These are phyloP conservation scores for Mucor indicus DNA, from an alignment of 371 early-diverging fungal species.

Conservation along the genomic window DNA sequence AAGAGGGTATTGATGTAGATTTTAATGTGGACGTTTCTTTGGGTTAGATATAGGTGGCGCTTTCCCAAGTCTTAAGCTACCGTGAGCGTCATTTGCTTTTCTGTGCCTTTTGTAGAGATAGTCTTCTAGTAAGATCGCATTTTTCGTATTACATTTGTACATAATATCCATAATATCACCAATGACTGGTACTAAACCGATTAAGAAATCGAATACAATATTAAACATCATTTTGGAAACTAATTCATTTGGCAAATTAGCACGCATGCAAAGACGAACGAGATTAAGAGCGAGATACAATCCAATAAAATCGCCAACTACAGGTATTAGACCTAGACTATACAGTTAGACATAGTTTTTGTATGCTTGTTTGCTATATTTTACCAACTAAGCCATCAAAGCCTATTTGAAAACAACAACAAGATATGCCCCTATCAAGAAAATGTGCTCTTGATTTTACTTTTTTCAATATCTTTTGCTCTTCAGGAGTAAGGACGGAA, in stretches of 20 bases:
- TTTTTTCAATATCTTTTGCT: slow-evolving; percentile 25
- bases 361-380: no score
- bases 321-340: slow-evolving; percentile 52
- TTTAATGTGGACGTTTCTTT: no score
- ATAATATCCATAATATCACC: slow-evolving; percentile 49
- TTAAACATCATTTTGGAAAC: slow-evolving; percentile 44
- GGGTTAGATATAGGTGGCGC: no score
- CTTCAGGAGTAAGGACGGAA: slow-evolving; percentile 26
- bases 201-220: slow-evolving; percentile 41
- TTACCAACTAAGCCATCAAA: slow-evolving; percentile 53
- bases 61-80: no score
- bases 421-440: slow-evolving; percentile 38
- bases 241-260: slow-evolving; percentile 36
- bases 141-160: slow-evolving; percentile 50
- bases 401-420: slow-evolving; percentile 48
- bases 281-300: slow-evolving; percentile 34
- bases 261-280: slow-evolving; percentile 29
- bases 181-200: slow-evolving; percentile 44
- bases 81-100: no score
- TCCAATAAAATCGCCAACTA: slow-evolving; percentile 45
- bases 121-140: slow-evolving; percentile 39
- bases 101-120: no score
- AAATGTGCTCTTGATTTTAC: slow-evolving; percentile 40
- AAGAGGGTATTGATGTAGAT: no score
- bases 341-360: no score